Percentiles rank a stretch among this genome's conserved stretches.
These are phyloP conservation scores for Aurifilum marmelostoma DNA, from an alignment of 2,329 filamentous ascomycete genomes.

Conservation along the genomic window DNA sequence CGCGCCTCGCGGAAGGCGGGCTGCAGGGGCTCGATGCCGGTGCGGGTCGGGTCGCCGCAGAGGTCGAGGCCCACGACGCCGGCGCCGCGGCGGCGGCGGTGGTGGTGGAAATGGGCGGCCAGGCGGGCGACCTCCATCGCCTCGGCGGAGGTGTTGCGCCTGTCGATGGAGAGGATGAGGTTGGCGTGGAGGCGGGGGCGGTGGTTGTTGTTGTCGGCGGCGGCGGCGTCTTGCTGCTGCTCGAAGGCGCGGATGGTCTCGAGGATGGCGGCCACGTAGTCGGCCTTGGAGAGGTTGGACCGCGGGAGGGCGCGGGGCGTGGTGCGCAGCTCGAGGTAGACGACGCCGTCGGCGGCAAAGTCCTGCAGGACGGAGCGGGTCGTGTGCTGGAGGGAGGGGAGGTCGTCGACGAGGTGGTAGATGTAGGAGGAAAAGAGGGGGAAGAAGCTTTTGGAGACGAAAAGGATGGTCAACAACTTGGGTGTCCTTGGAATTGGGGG, in stretches of 20 bases:
- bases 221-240: conserved; percentile 38
- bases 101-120: conserved; percentile 54
- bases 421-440: conserved; percentile 79
- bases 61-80: conserved; percentile 77
- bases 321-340: conserved; percentile 79
- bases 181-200: conserved; percentile 55
- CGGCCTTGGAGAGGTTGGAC: conserved; percentile 55
- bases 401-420: conserved; percentile 72
- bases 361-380: conserved; percentile 67
- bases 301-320: conserved; percentile 68
- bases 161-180: conserved; percentile 76
- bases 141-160: conserved; percentile 60
- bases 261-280: conserved; percentile 70
- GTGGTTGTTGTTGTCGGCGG: conserved; percentile 19
- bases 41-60: conserved; percentile 72
- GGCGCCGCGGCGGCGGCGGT: conserved; percentile 28
- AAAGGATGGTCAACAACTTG: neutral
- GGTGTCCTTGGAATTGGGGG: neutral
- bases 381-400: conserved; percentile 60
- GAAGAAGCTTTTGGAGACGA: conserved; percentile 64
- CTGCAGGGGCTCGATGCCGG: conserved; percentile 63
- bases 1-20: conserved; percentile 62
- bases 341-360: conserved; percentile 72
- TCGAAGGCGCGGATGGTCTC: conserved; percentile 61
- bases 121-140: conserved; percentile 68